Evolutionary conservation across 345 rosid species (phyloP).

Genomic region (Salix koriyanagi): DNA sequence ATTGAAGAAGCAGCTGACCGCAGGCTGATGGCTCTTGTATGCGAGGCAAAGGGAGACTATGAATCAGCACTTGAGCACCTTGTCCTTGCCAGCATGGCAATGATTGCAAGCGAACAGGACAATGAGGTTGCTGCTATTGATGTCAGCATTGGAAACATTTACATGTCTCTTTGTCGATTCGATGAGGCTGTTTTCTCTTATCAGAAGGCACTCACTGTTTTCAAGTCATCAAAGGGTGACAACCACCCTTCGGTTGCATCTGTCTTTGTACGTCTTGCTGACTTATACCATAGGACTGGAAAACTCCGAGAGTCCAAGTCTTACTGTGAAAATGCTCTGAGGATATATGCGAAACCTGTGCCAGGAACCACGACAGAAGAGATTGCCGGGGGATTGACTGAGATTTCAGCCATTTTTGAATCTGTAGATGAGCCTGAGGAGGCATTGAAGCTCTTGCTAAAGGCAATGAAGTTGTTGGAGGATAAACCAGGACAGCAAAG

Average conservation of each 20-base stretch:
- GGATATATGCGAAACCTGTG: constrained; percentile 88
- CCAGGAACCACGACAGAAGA: constrained; percentile 95
- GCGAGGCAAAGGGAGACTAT: constrained; percentile 92
- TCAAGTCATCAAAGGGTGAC: constrained; percentile 93
- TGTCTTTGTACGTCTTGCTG: constrained; percentile 90
- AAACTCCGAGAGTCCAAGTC: constrained; percentile 93
- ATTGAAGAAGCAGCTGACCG: constrained; percentile 97
- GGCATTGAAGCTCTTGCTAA: constrained; percentile 89
- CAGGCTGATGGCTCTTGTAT: constrained; percentile 83
- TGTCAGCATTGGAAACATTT: constrained; percentile 89
- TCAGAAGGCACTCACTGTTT: constrained; percentile 97
- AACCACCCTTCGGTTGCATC: constrained; percentile 91
- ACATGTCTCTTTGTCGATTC: constrained; percentile 83
- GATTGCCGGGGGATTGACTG: constrained; percentile 82
- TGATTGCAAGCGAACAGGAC: constrained; percentile 92
- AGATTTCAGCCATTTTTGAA: constrained; percentile 91
- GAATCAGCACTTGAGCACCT: constrained; percentile 93
- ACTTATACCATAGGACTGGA: constrained; percentile 91
- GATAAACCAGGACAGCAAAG: constrained; percentile 99
- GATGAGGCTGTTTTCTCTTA: constrained; percentile 96
- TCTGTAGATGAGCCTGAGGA: constrained; percentile 99
- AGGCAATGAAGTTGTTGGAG: constrained; percentile 86
- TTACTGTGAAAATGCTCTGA: constrained; percentile 84
- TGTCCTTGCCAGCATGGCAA: constrained; percentile 98
- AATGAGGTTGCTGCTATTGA: constrained; percentile 93